Evolutionary conservation across 208 protist genomes (phyloP).

Genomic region (Kentomonas sorsogonicus): DNA sequence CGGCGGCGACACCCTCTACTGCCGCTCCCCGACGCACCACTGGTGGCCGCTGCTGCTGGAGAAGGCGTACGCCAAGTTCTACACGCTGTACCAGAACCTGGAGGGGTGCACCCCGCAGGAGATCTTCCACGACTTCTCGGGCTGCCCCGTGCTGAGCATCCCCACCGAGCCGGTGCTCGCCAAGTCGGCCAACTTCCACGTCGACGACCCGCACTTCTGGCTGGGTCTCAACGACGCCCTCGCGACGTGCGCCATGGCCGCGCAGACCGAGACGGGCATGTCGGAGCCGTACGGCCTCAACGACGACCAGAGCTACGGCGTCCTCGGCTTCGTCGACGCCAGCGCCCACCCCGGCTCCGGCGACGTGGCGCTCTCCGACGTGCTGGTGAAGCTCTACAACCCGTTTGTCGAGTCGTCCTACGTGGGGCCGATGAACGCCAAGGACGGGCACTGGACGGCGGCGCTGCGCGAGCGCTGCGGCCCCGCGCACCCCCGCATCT

Average conservation of each 20-base stretch:
- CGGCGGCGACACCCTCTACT: conserved; percentile 38
- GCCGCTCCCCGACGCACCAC: conserved; percentile 42
- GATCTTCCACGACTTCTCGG: conserved; percentile 53
- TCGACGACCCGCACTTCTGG: conserved; percentile 43
- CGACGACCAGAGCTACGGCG: conserved; percentile 35
- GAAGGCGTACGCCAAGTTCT: conserved; percentile 83
- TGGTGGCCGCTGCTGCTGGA: conserved; percentile 73
- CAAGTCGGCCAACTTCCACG: conserved; percentile 19
- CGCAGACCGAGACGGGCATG: conserved; percentile 11
- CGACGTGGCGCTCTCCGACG: conserved; percentile 29
- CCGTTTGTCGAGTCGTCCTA: conserved; percentile 31
- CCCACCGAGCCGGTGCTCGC: conserved; percentile 13
- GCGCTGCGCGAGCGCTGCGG: conserved; percentile 29
- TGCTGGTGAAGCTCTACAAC: conserved; percentile 55
- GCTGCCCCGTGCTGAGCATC: conserved; percentile 33
- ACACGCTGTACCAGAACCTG: conserved; percentile 50
- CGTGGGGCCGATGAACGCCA: conserved; percentile 39
- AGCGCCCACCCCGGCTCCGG: conserved; percentile 13
- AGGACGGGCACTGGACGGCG: conserved; percentile 31
- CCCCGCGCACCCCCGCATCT: conserved; percentile 25
- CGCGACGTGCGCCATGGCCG: conserved; percentile 22
- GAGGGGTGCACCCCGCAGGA: conserved; percentile 38
- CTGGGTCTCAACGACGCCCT: conserved; percentile 32
- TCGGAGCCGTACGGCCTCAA: conserved; percentile 23
- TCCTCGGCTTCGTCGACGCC: conserved; percentile 29